Evolutionary conservation across 2,329 filamentous ascomycete species (phyloP).

Genomic region (Paracamarosporium sp.): DNA sequence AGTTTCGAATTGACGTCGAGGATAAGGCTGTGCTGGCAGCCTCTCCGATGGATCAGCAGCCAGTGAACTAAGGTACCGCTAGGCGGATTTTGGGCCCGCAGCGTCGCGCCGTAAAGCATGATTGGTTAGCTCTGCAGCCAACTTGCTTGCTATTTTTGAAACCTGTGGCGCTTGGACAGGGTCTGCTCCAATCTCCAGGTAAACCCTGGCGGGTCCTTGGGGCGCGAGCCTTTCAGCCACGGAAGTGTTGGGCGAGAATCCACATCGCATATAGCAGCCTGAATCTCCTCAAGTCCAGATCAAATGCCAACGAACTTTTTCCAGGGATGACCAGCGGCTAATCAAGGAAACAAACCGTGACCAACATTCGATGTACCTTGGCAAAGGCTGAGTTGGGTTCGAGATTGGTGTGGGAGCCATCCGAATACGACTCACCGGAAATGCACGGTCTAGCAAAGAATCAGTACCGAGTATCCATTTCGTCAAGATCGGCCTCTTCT

Average conservation of each 20-base stretch:
- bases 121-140: slow-evolving; percentile 15
- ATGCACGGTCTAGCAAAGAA: slow-evolving; percentile 22
- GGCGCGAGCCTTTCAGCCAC: not conserved
- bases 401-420: not conserved
- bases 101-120: not conserved
- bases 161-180: slow-evolving; percentile 14
- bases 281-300: not conserved
- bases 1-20: slow-evolving; percentile 5
- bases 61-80: slow-evolving; percentile 14
- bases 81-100: not conserved
- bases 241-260: not conserved
- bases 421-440: slow-evolving; percentile 25
- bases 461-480: slow-evolving; percentile 49
- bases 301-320: not conserved
- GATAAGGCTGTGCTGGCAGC: slow-evolving; percentile 23
- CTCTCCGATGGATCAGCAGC: slow-evolving; percentile 18
- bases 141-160: slow-evolving; percentile 29
- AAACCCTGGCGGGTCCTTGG: not conserved
- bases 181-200: not conserved
- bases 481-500: slow-evolving; percentile 46
- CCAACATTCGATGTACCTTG: not conserved
- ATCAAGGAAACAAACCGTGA: not conserved
- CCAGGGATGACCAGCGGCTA: not conserved
- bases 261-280: not conserved
- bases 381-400: slow-evolving; percentile 5